phyloP scores from a whole-genome alignment of 1,284 basidiomycete genomes.

The Ceratobasidium papillatum region DNA sequence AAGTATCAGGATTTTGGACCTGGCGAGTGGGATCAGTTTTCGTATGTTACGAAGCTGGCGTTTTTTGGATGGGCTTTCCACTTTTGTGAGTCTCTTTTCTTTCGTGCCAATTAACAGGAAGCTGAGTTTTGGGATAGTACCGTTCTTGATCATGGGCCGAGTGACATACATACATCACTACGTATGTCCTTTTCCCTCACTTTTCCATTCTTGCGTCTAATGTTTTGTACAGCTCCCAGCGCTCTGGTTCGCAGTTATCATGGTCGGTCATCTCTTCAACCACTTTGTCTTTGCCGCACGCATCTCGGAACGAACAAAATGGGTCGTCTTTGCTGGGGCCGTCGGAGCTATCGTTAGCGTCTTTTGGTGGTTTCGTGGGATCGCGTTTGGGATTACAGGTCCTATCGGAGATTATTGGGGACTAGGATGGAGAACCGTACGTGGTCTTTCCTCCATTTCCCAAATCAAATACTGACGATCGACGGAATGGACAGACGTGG shows the following conservation, averaged over 20 bases:
- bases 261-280: conserved; percentile 90
- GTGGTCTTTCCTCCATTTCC: conserved; percentile 48
- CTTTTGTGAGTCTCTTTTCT: conserved; percentile 66
- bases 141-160: conserved; percentile 96
- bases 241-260: conserved; percentile 93
- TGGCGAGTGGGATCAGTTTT: conserved; percentile 92
- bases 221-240: conserved; percentile 76
- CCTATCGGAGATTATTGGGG: conserved; percentile 83
- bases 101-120: neutral
- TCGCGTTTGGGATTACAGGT: conserved; percentile 90
- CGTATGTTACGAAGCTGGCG: conserved; percentile 92
- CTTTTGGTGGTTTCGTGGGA: conserved; percentile 94
- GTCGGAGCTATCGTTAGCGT: conserved; percentile 70
- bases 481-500: conserved; percentile 30
- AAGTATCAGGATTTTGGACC: conserved; percentile 91
- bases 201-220: neutral
- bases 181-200: conserved; percentile 56
- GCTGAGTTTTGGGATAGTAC: conserved; percentile 62
- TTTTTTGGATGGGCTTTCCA: conserved; percentile 94
- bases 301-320: conserved; percentile 70
- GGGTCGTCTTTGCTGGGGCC: conserved; percentile 72
- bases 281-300: conserved; percentile 87
- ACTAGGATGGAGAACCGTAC: conserved; percentile 83
- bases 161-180: conserved; percentile 93
- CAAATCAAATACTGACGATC: neutral